Conservation (phyloP, 2,329 filamentous ascomycete genomes). For the Monosporascus sp. region DNA sequence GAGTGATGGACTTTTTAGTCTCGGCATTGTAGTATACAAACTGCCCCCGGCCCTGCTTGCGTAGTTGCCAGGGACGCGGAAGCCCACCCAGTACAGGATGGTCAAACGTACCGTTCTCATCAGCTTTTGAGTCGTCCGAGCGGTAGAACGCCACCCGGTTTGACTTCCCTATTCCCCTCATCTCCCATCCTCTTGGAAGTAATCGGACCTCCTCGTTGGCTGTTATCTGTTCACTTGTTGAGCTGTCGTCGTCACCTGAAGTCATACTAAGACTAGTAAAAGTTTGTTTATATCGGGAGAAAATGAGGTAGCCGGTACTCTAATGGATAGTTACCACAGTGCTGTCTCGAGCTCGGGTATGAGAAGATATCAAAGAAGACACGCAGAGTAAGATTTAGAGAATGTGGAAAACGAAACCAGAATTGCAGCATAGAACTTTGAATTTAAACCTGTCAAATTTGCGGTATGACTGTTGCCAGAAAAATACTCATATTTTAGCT, state of each 20-base stretch:
- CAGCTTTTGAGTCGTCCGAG: neutral
- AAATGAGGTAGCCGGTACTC: too few relatives aligned
- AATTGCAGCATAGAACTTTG: too few relatives aligned
- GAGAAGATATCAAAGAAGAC: too few relatives aligned
- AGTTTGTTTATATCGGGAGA: too few relatives aligned
- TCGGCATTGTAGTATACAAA: neutral
- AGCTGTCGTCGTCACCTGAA: neutral
- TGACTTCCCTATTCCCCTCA: neutral
- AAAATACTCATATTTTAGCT: too few relatives aligned
- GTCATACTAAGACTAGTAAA: neutral
- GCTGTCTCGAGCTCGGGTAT: too few relatives aligned
- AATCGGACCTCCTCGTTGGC: neutral
- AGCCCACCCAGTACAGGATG: neutral
- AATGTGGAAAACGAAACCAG: too few relatives aligned
- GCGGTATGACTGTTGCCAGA: too few relatives aligned
- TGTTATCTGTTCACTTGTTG: neutral
- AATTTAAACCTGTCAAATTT: too few relatives aligned
- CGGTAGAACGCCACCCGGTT: neutral
- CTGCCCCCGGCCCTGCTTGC: neutral
- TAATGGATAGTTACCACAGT: too few relatives aligned
- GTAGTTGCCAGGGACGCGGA: neutral
- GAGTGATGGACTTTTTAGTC: neutral
- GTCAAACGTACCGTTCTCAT: neutral
- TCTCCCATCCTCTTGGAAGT: neutral
- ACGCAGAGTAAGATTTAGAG: too few relatives aligned